Evolutionary conservation across 306 rosid genomes (phyloP).

Genomic region (Betula pendula): DNA sequence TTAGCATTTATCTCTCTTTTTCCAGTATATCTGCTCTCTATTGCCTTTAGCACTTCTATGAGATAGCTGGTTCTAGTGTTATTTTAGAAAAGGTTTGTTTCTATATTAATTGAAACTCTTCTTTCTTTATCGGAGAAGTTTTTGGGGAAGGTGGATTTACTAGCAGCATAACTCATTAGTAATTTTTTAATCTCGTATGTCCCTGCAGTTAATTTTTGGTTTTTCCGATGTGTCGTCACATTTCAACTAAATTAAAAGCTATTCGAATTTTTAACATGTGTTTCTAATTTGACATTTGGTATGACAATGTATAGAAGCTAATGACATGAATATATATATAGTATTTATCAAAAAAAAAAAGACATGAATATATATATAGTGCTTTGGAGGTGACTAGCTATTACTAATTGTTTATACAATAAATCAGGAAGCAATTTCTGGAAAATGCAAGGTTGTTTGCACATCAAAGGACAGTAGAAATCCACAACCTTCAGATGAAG

Average conservation of each 20-base stretch:
- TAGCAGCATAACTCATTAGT: not conserved
- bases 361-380: not conserved
- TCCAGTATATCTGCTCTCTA: not conserved
- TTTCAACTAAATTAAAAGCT: not conserved
- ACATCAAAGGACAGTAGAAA: conserved; percentile 63
- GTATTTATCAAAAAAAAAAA: no score
- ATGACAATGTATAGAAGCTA: not conserved
- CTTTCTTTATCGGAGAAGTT: not conserved
- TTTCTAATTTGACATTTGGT: not conserved
- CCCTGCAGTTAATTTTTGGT: not conserved
- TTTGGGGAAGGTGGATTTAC: not conserved
- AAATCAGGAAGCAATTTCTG: conserved; percentile 83
- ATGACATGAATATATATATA: not conserved
- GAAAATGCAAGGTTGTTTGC: conserved; percentile 83
- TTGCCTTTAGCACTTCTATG: not conserved
- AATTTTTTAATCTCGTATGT: not conserved
- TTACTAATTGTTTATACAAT: conserved; percentile 3
- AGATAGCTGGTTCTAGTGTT: not conserved
- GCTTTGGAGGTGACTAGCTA: not conserved
- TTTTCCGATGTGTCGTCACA: not conserved
- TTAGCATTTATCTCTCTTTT: not conserved
- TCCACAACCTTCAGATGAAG: conserved; percentile 55
- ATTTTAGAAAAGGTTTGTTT: not conserved
- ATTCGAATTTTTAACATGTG: not conserved
- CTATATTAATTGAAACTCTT: not conserved